Evolutionary conservation across 164 flowering plant genomes (phyloP).

Genomic region (Dillenia suffruticosa): DNA sequence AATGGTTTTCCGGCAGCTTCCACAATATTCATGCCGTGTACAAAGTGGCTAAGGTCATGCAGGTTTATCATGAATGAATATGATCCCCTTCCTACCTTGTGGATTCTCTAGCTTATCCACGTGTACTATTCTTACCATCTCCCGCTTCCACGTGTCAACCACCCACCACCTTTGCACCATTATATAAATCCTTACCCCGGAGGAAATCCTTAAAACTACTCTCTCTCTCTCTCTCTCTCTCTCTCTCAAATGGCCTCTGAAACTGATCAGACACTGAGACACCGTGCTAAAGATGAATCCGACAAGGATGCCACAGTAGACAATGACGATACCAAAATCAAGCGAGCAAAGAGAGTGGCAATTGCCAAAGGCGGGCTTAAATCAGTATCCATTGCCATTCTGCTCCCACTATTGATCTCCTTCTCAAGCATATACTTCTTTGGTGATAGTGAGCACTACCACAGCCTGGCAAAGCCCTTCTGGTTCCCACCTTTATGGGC

Average conservation of each 20-base stretch:
- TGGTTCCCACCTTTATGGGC: constrained; percentile 63
- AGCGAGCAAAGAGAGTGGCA: constrained; percentile 27
- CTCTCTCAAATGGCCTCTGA: constrained; percentile 9
- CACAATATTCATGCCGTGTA: not conserved
- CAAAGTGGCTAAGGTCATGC: not conserved
- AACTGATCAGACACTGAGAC: constrained; percentile 37
- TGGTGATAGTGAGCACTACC: constrained; percentile 23
- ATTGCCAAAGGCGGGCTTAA: constrained; percentile 73
- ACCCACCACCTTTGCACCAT: not conserved
- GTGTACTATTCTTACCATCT: not conserved
- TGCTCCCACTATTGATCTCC: constrained; percentile 42
- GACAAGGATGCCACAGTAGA: constrained; percentile 3
- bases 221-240: constrained; percentile 7
- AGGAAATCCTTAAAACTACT: not conserved
- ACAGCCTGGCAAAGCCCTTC: constrained; percentile 16
- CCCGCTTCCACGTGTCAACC: constrained; percentile 13
- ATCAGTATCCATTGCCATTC: constrained; percentile 50
- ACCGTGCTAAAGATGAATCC: constrained; percentile 30
- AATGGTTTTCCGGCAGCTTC: too few relatives aligned
- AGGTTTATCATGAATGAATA: not conserved
- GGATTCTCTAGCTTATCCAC: too few relatives aligned
- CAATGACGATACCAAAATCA: constrained; percentile 1
- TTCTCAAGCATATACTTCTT: constrained; percentile 28
- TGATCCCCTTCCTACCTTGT: not conserved
- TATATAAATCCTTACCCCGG: constrained; percentile 7